phyloP scores from a whole-genome alignment of 1,284 basidiomycete genomes.

The Wolfiporia cocos region DNA sequence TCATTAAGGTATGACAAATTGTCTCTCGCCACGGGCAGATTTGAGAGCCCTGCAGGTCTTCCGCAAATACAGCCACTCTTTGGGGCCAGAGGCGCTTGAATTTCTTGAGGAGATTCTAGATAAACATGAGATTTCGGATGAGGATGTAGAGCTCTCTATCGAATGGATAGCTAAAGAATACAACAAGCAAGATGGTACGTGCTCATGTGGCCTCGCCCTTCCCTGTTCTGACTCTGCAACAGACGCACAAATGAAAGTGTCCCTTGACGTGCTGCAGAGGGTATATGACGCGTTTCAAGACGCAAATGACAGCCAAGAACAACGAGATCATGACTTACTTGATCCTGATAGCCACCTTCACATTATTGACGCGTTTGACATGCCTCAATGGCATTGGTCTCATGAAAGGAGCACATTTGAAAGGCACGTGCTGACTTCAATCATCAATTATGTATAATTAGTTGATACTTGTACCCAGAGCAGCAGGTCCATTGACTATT shows the following conservation, averaged over 20 bases:
- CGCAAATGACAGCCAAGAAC: slow-evolving; percentile 51
- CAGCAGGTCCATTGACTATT: slow-evolving; percentile 48
- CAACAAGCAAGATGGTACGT: slow-evolving; percentile 84
- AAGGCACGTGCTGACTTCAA: slow-evolving; percentile 41
- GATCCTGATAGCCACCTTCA: slow-evolving; percentile 85
- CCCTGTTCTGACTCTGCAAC: slow-evolving; percentile 1
- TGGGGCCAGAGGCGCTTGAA: slow-evolving; percentile 69
- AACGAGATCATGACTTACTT: slow-evolving; percentile 54
- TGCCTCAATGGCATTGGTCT: slow-evolving; percentile 92
- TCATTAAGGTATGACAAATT: slow-evolving; percentile 50
- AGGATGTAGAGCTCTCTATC: slow-evolving; percentile 73
- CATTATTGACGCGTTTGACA: slow-evolving; percentile 88
- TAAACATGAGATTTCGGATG: slow-evolving; percentile 59
- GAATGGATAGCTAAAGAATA: slow-evolving; percentile 87
- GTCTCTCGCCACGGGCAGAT: neutral
- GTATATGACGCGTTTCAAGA: slow-evolving; percentile 83
- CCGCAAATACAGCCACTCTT: slow-evolving; percentile 77
- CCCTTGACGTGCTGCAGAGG: slow-evolving; percentile 62
- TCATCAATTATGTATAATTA: slow-evolving; percentile 1
- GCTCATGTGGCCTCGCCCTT: neutral
- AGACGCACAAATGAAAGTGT: slow-evolving; percentile 82
- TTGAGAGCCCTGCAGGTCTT: slow-evolving; percentile 48
- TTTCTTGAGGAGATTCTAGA: slow-evolving; percentile 66
- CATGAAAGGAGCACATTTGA: slow-evolving; percentile 81
- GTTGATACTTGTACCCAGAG: slow-evolving; percentile 24